Evolutionary conservation across 106 monocot species (phyloP), one percentile per base, ranked within the genome.

Genomic region (Posidonia australis): DNA sequence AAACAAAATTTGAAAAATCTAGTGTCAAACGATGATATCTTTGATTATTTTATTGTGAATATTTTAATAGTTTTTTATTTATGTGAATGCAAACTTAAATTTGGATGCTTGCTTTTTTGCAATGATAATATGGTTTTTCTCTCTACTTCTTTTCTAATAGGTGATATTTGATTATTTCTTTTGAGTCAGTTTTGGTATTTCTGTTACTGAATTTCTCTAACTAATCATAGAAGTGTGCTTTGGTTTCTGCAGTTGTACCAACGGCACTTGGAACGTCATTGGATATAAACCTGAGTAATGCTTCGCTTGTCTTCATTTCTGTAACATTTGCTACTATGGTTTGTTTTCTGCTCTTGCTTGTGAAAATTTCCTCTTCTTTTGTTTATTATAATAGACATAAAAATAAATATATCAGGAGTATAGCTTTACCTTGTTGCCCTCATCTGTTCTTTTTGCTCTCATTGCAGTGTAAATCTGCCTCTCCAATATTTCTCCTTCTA

Each of bases 321-420:
- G 94, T 96, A 30, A 86, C 94, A 59, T 96, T 96, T 75, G 94
- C 94, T 51, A 96, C 94, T n/a, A 96, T 96, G 94, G 94, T 96
- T 59, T 43, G 75, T 76, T 26, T 46, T 25, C 17, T 28, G 16
- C 23, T 21, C 5, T 24, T 23, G 42, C 22, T 5, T n/a, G n/a
- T n/a, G n/a, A n/a, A 19, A 58, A 22, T 63, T 67, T 67, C 29
- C 62, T 64, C 9, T 42, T 64, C 13, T 77, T 74, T 63, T 11
- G 21, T 30, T 5, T n/a, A n/a, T n/a, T n/a, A n/a, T n/a, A n/a
- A 25, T 36, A 20, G 22, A 67, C 27, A 54, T 22, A 27, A 58
- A 31, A 14, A 3, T 44, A 54, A 18, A 67, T 58, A 22, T 25
- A 10, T 21, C 5, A 46, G 17, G 32, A 51, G 5, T 20, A 13